These are phyloP conservation scores for Quercus berberidifolia DNA, from an alignment of 306 rosid genomes.

Conservation along the genomic window DNA sequence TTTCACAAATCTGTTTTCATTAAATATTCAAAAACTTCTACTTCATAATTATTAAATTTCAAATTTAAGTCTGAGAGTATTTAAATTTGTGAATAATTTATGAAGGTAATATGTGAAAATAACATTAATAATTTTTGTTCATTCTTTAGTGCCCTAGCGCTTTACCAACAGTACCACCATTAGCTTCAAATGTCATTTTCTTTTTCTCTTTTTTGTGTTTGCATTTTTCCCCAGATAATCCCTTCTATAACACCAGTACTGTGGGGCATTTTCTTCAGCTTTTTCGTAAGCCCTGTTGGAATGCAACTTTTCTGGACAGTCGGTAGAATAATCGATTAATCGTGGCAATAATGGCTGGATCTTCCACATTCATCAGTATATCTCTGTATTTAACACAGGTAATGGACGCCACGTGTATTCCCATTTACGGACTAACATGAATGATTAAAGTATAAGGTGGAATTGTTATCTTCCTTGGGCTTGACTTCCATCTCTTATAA, in stretches of 20 bases:
- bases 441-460: not conserved
- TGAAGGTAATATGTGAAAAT: no score
- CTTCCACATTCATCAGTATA: not conserved
- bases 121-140: no score
- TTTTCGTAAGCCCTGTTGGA: not conserved
- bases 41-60: no score
- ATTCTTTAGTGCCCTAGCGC: no score
- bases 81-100: no score
- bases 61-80: no score
- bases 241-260: not conserved
- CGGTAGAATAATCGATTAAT: not conserved
- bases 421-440: not conserved
- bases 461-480: not conserved
- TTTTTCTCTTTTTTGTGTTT: not conserved
- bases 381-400: not conserved
- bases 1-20: no score
- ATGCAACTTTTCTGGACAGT: not conserved
- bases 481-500: not conserved
- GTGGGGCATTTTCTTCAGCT: not conserved
- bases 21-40: no score
- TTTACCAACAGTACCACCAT: not conserved
- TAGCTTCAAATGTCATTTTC: not conserved
- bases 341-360: not conserved
- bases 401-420: conserved; percentile 19
- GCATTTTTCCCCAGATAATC: not conserved